Evolutionary conservation across 176 grass and related monocot species (phyloP), one percentile per base, ranked within the genome.

Genomic region (Puya raimondii): DNA sequence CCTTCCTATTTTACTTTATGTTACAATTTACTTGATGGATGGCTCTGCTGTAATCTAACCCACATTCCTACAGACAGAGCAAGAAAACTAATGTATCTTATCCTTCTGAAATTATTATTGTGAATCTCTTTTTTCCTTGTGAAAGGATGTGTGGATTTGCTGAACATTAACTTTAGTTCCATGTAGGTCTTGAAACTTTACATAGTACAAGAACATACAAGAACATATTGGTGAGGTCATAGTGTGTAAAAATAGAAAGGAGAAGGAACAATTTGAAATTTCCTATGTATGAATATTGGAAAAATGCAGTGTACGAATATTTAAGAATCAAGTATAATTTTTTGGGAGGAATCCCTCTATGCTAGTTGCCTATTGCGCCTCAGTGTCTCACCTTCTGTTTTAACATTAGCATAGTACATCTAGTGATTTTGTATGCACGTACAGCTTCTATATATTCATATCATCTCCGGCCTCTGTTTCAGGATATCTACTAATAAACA

Each of bases 381-480:
- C n/a, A n/a, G 53, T 3, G 2, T 13, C 53, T 56, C n/a, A n/a
- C 53, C 53, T 56, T 15, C 14, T 56, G n/a, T 12, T 56, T 56
- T 56, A n/a, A 56, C 33, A 42, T 42, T 42, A 5, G 0, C 3
- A 3, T 29, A 42, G 33, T 56, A 56, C 53, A 56, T 4, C 13
- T 15, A n/a, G 53, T n/a, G n/a, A 13, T 56, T 13, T 59, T 59
- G 1, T 59, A 59, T 59, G 16, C n/a, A 59, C 5, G 13, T 59
- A 59, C 6, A 54, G 25, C 48, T 69, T 75, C 66, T 65, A 80
- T 85, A 21, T 67, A 70, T 66, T 50, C 9, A 12, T 64, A 57
- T 48, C 61, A 76, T 21, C 27, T 63, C 64, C 16, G 17, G 25
- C 59, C 3, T 25, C 16, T 14, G 20, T 74, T 69, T 59, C 51